Evolutionary conservation across 345 rosid genomes (phyloP), one percentile per base, ranked within the genome.

Genomic region (Eucalyptus pauciflora): DNA sequence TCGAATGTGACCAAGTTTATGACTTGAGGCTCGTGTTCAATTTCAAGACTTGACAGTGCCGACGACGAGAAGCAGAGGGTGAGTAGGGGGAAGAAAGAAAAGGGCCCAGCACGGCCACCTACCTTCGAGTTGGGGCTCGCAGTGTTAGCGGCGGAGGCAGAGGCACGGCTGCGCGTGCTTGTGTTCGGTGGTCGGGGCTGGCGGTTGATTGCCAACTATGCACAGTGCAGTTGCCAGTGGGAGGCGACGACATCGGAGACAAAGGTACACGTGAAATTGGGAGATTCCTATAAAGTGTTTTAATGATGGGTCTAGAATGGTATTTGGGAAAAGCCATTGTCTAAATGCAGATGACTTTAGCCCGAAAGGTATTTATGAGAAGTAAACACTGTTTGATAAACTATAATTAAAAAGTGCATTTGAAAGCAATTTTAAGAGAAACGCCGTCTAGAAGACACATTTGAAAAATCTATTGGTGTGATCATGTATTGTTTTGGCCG

Each of bases 391-490:
- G 4, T 56, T 56, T 0, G 6, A 6, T 56, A 24, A 4, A 56
- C 3, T 24, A 10, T 56, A 22, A 24, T 56, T 2, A 22, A 56
- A 22, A 56, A 24, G 13, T 22, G 2, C 62, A 56, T 56, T 4
- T 10, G 1, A 56, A 24, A 56, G 29, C 3, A 56, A 56, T 56
- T 10, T 56, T 56, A 24, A 56, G 29, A 1, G 1, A 56, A 22
- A 24, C 0, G 1, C 2, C 12, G 1, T 56, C 4, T 56, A 10
- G 3, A 56, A 56, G 1, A 56, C 3, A 1, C 29, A 4, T 56
- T 56, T 56, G 29, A 56, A 56, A 10, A 56, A 56, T 56, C 29
- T 56, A 24, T 25, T 56, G 62, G 13, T 10, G 62, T 24, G 62
- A 56, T 12, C 62, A 24, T 24, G 29, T 56, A 25, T 56, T 56